These are phyloP conservation scores for Parasarocladium wereldwijsianum DNA, from an alignment of 2,329 filamentous ascomycete genomes.

Conservation along the genomic window DNA sequence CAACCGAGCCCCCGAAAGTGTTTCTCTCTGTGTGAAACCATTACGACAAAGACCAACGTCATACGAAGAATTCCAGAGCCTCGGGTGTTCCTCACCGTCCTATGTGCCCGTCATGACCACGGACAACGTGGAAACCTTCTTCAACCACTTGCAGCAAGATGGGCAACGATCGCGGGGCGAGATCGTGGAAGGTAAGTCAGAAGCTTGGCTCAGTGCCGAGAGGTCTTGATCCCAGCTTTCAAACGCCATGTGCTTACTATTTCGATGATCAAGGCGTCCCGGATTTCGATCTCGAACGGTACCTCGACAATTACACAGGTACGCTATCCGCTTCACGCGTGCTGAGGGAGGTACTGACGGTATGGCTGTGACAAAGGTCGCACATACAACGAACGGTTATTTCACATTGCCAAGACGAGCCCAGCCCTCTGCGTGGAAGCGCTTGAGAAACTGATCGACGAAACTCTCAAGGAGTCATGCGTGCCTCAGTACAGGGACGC, in stretches of 20 bases:
- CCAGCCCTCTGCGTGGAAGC: conserved; percentile 66
- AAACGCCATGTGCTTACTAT: neutral
- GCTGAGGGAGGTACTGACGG: conserved; percentile 2
- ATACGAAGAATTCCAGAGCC: too few relatives aligned
- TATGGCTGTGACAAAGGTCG: conserved; percentile 39
- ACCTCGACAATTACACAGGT: conserved; percentile 83
- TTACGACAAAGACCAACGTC: too few relatives aligned
- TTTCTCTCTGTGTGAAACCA: too few relatives aligned
- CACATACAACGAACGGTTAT: conserved; percentile 66
- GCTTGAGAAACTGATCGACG: conserved; percentile 58
- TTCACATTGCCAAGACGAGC: conserved; percentile 68
- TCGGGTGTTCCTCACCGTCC: too few relatives aligned
- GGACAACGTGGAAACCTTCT: conserved; percentile 29
- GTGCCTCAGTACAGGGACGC: conserved; percentile 55
- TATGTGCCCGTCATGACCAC: too few relatives aligned
- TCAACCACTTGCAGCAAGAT: conserved; percentile 29
- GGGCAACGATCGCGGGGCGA: too few relatives aligned
- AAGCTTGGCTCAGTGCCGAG: conserved; percentile 1
- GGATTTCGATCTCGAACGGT: conserved; percentile 83
- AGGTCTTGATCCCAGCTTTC: neutral
- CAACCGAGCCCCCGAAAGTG: too few relatives aligned
- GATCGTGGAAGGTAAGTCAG: conserved; percentile 30
- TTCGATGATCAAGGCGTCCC: conserved; percentile 52
- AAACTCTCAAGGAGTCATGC: conserved; percentile 66
- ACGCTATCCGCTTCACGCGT: conserved; percentile 10